A percentile compares a stretch with the other conserved stretches of the same genome.
These are phyloP conservation scores for Neurospora tetrasperma DNA, from an alignment of 495 filamentous ascomycete genomes.

Conservation along the genomic window DNA sequence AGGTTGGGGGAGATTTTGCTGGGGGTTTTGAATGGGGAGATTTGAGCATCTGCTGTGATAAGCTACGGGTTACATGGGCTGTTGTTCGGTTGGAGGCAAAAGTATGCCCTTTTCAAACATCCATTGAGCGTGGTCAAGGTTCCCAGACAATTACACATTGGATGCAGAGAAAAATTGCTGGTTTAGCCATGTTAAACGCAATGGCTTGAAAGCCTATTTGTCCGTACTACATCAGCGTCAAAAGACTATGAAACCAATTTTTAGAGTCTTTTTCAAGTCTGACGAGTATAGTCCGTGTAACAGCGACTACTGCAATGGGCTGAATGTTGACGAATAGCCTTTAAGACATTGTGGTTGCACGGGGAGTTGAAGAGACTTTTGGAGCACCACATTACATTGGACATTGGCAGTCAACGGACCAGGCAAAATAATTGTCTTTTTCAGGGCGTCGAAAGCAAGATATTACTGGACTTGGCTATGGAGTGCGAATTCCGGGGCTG, in stretches of 20 bases:
- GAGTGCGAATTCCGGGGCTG: too few relatives aligned
- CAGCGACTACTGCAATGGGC: neutral
- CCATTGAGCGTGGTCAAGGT: neutral
- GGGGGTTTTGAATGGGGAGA: slow-evolving; percentile 3
- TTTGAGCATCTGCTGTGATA: neutral
- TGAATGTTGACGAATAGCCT: neutral
- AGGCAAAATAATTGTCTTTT: neutral
- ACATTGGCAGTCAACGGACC: neutral
- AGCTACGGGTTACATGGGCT: neutral
- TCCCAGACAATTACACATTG: neutral
- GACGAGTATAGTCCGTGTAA: slow-evolving; percentile 1
- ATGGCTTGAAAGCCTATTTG: neutral
- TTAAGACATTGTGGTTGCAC: neutral
- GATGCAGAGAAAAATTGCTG: neutral
- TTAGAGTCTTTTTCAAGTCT: neutral
- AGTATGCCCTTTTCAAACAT: neutral
- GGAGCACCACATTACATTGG: neutral
- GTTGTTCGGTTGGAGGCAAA: neutral
- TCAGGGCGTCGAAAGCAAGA: neutral
- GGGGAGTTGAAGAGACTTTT: neutral
- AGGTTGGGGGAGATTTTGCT: slow-evolving; percentile 13
- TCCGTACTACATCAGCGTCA: neutral
- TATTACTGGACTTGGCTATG: neutral
- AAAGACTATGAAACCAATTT: neutral
- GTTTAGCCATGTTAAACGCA: neutral